These are phyloP conservation scores for Termitomyces sp. DNA, from an alignment of 768 basidiomycete species.

Conservation along the genomic window DNA sequence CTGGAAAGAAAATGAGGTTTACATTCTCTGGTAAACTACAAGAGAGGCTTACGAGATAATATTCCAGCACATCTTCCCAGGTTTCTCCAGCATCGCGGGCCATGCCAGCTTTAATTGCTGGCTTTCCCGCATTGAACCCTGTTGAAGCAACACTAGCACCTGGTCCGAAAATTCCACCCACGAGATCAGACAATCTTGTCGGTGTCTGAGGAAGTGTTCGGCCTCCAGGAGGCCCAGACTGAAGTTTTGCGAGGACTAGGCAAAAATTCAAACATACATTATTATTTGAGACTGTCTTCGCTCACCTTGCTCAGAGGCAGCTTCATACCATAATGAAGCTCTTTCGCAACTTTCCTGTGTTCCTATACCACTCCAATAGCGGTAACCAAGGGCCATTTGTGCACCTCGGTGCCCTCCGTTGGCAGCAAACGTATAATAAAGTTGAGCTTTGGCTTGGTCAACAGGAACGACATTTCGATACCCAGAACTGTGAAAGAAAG, in stretches of 20 bases:
- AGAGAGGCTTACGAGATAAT: constrained; percentile 63
- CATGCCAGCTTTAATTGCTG: constrained; percentile 79
- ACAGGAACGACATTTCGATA: constrained; percentile 59
- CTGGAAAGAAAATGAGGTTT: constrained; percentile 29
- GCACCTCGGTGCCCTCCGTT: constrained; percentile 83
- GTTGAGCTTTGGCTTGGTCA: constrained; percentile 76
- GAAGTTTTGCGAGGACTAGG: constrained; percentile 73
- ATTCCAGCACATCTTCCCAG: constrained; percentile 90
- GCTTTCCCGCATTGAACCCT: constrained; percentile 60
- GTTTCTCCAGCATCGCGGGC: constrained; percentile 88
- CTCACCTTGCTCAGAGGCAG: constrained; percentile 78
- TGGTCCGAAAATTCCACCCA: constrained; percentile 90
- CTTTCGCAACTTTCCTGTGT: constrained; percentile 79
- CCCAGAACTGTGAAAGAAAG: constrained; percentile 87
- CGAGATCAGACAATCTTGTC: constrained; percentile 81
- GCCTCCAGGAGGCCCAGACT: constrained; percentile 88
- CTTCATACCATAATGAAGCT: constrained; percentile 86
- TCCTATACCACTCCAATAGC: constrained; percentile 95
- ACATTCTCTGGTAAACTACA: background rate
- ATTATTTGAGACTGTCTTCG: background rate
- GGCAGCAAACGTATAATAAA: constrained; percentile 93
- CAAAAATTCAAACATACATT: background rate
- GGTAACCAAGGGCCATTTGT: constrained; percentile 89
- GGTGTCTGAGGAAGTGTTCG: constrained; percentile 76
- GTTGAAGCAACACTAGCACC: constrained; percentile 94